Percentiles rank a stretch among this genome's conserved stretches.
Conservation (phyloP, 257 asterid species). For the Capsicum baccatum region DNA sequence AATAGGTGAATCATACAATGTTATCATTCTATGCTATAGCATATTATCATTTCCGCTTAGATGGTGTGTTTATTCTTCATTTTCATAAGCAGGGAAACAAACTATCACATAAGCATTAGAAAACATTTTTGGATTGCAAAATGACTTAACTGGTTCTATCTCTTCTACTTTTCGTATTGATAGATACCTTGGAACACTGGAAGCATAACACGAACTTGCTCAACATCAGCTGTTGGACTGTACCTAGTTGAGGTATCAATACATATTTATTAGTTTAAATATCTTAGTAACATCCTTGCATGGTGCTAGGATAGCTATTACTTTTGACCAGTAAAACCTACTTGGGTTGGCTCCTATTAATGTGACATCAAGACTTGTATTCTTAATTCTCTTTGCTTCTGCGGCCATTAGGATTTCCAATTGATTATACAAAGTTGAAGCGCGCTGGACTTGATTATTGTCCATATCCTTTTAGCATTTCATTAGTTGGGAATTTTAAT, state of each 20-base stretch:
- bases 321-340: conserved; percentile 1
- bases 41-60: neutral
- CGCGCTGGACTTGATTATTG: conserved; percentile 98
- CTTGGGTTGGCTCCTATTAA: neutral
- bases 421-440: conserved; percentile 80
- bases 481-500: neutral
- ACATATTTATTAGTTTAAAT: neutral
- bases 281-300: neutral
- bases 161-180: conserved; percentile 35
- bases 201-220: conserved; percentile 93
- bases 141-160: conserved; percentile 34
- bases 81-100: conserved; percentile 13
- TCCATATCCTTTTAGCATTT: conserved; percentile 82
- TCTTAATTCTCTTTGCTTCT: conserved; percentile 32
- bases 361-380: conserved; percentile 22
- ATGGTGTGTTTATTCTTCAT: neutral
- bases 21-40: neutral
- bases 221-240: conserved; percentile 91
- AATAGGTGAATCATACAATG: neutral
- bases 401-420: conserved; percentile 94
- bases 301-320: neutral
- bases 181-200: conserved; percentile 98
- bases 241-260: conserved; percentile 77
- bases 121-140: conserved; percentile 33
- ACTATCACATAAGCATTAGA: neutral